Evolutionary conservation across 441 rosid genomes (phyloP).

Genomic region (Biscutella auriculata): DNA sequence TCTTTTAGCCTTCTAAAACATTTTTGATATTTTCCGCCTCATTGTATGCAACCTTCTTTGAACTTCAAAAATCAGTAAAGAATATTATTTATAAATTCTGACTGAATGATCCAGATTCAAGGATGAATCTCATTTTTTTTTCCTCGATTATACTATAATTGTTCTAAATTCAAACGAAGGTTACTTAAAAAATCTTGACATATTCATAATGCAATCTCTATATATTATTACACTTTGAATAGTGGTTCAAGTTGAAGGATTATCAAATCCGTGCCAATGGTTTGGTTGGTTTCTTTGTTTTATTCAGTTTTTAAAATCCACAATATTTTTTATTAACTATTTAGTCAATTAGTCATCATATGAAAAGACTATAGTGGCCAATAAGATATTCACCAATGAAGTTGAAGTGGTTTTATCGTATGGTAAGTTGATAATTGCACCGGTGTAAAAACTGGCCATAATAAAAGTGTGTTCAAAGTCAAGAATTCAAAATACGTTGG

Average conservation of each 20-base stretch:
- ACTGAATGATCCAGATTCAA: too few relatives aligned
- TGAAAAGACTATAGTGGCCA: neutral
- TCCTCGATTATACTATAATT: too few relatives aligned
- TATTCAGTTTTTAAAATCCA: neutral
- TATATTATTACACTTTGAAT: neutral
- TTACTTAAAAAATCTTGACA: neutral
- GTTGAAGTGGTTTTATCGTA: neutral
- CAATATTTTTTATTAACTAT: neutral
- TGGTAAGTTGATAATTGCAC: neutral
- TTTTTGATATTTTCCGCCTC: too few relatives aligned
- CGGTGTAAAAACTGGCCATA: neutral
- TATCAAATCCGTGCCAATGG: neutral
- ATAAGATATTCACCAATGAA: neutral
- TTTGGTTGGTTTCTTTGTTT: neutral
- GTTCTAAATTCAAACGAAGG: too few relatives aligned
- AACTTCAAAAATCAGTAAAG: too few relatives aligned
- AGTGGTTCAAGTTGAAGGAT: neutral
- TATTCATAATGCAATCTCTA: neutral
- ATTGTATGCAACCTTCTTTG: too few relatives aligned
- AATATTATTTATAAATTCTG: too few relatives aligned
- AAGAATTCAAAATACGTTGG: neutral
- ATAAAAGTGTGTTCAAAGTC: neutral
- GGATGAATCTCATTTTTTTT: too few relatives aligned
- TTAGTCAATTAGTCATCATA: too few relatives aligned
- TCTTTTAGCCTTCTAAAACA: too few relatives aligned